Evolutionary conservation across 805 yeast species (phyloP).

Genomic region (Yueomyces sp.): DNA sequence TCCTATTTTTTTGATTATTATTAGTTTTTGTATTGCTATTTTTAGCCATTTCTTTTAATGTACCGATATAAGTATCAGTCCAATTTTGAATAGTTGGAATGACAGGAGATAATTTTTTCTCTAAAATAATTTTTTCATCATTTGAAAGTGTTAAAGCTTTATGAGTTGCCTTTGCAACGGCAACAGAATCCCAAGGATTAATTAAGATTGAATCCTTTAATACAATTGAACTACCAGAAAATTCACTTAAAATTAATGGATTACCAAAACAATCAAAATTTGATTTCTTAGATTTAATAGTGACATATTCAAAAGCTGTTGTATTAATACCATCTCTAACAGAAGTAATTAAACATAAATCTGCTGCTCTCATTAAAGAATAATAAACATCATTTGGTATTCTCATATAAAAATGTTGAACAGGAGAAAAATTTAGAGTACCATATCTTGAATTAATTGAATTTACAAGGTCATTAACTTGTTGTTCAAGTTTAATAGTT

Average conservation of each 20-base stretch:
- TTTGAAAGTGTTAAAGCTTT: conserved; percentile 45
- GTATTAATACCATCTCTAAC: conserved; percentile 96
- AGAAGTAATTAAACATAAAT: conserved; percentile 76
- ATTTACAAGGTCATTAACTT: conserved; percentile 70
- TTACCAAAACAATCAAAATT: conserved; percentile 27
- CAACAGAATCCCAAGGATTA: conserved; percentile 95
- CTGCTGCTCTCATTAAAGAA: conserved; percentile 81
- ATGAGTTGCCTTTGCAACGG: conserved; percentile 75
- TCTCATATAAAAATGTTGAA: conserved; percentile 85
- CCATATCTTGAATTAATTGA: conserved; percentile 82
- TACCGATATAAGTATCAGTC: conserved; percentile 50
- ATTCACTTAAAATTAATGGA: conserved; percentile 83
- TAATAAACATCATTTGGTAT: conserved; percentile 79
- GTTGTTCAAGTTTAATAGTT: conserved; percentile 55
- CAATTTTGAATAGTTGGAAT: conserved; percentile 74
- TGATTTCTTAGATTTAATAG: conserved; percentile 53
- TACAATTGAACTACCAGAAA: conserved; percentile 75
- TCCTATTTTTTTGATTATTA: conserved; percentile 12
- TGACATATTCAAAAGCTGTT: conserved; percentile 82
- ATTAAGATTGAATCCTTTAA: conserved; percentile 64
- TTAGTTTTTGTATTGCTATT: conserved; percentile 21
- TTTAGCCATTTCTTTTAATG: conserved; percentile 28
- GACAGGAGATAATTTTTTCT: conserved; percentile 42
- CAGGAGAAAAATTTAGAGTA: conserved; percentile 68
- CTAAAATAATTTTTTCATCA: conserved; percentile 32